Evolutionary conservation across 1,139 yeast species (phyloP).

Genomic region (Saccharomycopsis crataegensis): DNA sequence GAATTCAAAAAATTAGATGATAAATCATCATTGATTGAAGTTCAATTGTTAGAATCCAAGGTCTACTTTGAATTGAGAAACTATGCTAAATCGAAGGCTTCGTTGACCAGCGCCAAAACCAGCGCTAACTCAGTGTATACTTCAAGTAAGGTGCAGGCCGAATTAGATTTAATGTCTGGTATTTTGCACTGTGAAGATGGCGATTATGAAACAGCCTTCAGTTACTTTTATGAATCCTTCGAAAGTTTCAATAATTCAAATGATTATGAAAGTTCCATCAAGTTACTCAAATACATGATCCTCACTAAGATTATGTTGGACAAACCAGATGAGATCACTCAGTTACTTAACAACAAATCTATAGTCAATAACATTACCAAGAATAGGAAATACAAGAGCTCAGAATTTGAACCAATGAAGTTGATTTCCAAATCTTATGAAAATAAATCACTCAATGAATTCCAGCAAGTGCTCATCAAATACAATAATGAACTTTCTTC

Average conservation of each 20-base stretch:
- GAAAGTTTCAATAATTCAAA: slow-evolving; percentile 67
- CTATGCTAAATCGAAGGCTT: slow-evolving; percentile 86
- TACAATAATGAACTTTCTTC: slow-evolving; percentile 73
- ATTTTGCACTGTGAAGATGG: slow-evolving; percentile 93
- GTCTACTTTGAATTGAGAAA: slow-evolving; percentile 89
- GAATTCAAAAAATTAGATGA: slow-evolving; percentile 95
- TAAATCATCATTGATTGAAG: slow-evolving; percentile 90
- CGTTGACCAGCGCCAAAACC: slow-evolving; percentile 92
- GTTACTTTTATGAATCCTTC: slow-evolving; percentile 91
- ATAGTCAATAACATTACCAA: slow-evolving; percentile 73
- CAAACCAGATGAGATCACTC: slow-evolving; percentile 76
- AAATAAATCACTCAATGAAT: slow-evolving; percentile 83
- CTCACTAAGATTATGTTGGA: slow-evolving; percentile 91
- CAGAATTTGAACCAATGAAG: slow-evolving; percentile 82
- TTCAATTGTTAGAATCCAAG: slow-evolving; percentile 84
- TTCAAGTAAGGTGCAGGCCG: slow-evolving; percentile 92
- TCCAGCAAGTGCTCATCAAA: slow-evolving; percentile 68
- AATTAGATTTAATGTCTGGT: slow-evolving; percentile 92
- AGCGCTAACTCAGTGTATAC: slow-evolving; percentile 94
- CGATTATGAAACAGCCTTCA: slow-evolving; percentile 92
- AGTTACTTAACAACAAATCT: slow-evolving; percentile 69
- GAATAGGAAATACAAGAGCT: slow-evolving; percentile 31
- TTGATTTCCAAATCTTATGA: slow-evolving; percentile 87
- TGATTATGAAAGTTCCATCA: slow-evolving; percentile 61
- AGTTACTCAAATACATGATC: slow-evolving; percentile 84